These are phyloP conservation scores for Blumeriella jaapii DNA, from an alignment of 2,329 filamentous ascomycete genomes.

Conservation along the genomic window DNA sequence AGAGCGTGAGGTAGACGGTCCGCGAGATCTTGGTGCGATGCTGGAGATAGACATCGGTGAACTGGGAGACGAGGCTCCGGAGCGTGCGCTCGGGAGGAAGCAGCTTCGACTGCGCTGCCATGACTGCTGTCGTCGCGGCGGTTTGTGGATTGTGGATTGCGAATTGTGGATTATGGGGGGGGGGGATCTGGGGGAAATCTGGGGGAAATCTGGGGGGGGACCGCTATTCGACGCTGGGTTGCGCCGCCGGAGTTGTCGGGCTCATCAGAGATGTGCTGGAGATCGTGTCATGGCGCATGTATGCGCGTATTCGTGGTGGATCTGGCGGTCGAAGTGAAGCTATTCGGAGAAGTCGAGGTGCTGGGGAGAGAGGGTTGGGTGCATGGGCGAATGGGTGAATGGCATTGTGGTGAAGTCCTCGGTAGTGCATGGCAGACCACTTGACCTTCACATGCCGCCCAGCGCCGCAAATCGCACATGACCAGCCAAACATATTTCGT, in stretches of 20 bases:
- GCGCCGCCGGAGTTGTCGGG: conserved; percentile 1
- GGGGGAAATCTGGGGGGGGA: conserved; percentile 16
- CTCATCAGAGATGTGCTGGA: background rate
- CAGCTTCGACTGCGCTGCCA: conserved; percentile 73
- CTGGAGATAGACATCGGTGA: conserved; percentile 63
- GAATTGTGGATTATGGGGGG: background rate
- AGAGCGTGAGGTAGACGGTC: conserved; percentile 70
- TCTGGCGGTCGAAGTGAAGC: background rate
- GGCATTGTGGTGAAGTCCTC: too few relatives aligned
- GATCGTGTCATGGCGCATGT: background rate
- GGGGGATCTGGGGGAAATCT: conserved; percentile 12
- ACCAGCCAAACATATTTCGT: too few relatives aligned
- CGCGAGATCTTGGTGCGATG: conserved; percentile 76
- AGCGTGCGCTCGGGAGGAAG: conserved; percentile 49
- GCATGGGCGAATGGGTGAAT: too few relatives aligned
- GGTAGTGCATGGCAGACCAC: too few relatives aligned
- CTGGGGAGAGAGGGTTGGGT: too few relatives aligned
- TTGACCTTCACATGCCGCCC: too few relatives aligned
- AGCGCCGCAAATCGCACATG: too few relatives aligned
- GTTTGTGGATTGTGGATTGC: too few relatives aligned
- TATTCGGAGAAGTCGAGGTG: background rate
- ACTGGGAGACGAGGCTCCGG: conserved; percentile 50
- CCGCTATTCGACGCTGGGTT: conserved; percentile 6
- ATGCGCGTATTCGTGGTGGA: background rate
- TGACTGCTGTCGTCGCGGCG: too few relatives aligned